Evolutionary conservation across 257 asterid species (phyloP).

Genomic region (Solanum neorickii): DNA sequence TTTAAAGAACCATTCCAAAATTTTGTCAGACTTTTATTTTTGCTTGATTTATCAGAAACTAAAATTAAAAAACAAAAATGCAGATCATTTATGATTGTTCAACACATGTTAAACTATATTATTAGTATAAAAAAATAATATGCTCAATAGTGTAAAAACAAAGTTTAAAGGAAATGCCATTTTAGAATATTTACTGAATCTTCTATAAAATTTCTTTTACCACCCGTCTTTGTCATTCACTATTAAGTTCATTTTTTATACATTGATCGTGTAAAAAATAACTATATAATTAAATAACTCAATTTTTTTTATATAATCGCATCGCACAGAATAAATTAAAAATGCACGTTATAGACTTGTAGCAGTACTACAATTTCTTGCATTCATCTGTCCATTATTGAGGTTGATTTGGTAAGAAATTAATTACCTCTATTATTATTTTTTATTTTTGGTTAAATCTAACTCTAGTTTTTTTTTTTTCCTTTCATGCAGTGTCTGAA

Average conservation of each 20-base stretch:
- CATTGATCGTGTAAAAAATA: background rate
- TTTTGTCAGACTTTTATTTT: too few relatives aligned
- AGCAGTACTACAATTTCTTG: background rate
- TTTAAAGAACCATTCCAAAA: background rate
- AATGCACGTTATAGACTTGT: background rate
- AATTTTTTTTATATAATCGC: background rate
- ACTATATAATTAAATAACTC: background rate
- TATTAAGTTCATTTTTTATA: background rate
- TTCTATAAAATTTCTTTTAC: background rate
- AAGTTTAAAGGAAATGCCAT: background rate
- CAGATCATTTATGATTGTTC: background rate
- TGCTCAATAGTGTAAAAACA: background rate
- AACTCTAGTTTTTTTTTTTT: background rate
- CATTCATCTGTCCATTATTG: background rate
- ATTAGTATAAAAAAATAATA: background rate
- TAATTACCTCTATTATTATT: background rate
- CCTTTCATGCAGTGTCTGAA: accelerated
- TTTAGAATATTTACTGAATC: background rate
- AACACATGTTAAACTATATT: background rate
- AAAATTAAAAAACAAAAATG: too few relatives aligned
- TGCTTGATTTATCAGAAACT: background rate
- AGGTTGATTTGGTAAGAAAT: background rate
- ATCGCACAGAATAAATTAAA: background rate
- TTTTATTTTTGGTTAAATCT: too few relatives aligned
- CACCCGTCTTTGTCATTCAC: background rate